A percentile compares a stretch with the other conserved stretches of the same genome.
phyloP scores from a whole-genome alignment of 2,329 filamentous ascomycete genomes.

The Penicillium brasilianum region DNA sequence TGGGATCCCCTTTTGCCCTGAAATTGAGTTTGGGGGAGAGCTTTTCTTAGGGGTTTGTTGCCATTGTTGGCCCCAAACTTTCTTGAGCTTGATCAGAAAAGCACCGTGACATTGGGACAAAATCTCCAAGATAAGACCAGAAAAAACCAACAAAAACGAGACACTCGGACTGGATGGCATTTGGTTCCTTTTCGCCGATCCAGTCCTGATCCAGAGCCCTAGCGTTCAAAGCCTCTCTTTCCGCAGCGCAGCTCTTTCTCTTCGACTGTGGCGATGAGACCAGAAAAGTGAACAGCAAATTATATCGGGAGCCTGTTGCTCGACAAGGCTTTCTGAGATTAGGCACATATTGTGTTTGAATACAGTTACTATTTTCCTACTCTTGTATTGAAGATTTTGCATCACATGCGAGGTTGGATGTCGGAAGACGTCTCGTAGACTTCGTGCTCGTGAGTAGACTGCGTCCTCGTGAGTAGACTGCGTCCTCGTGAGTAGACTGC shows the following conservation, averaged over 20 bases:
- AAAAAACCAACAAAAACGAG: constrained; percentile 15
- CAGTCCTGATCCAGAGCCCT: constrained; percentile 31
- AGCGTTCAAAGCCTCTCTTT: constrained; percentile 7
- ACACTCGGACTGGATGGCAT: constrained; percentile 36
- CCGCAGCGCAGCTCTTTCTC: constrained; percentile 17
- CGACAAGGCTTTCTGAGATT: constrained; percentile 21
- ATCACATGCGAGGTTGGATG: not conserved
- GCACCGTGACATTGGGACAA: not conserved
- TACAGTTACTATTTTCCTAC: constrained; percentile 20
- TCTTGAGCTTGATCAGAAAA: not conserved
- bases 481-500: too few relatives aligned
- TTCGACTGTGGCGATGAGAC: constrained; percentile 30
- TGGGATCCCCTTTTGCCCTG: constrained; percentile 6
- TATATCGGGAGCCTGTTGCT: constrained; percentile 19
- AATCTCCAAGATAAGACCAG: not conserved
- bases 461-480: too few relatives aligned
- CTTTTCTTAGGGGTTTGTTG: not conserved
- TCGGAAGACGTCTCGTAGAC: not conserved
- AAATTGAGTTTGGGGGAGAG: not conserved
- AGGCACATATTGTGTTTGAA: constrained; percentile 31
- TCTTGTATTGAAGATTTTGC: constrained; percentile 2
- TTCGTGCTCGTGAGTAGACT: too few relatives aligned
- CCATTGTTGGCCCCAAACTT: not conserved
- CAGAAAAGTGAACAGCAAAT: constrained; percentile 37
- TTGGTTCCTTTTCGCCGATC: constrained; percentile 37